Evolutionary conservation across 345 rosid genomes (phyloP), one percentile per base, ranked within the genome.

Genomic region (Orychophragmus violaceus): DNA sequence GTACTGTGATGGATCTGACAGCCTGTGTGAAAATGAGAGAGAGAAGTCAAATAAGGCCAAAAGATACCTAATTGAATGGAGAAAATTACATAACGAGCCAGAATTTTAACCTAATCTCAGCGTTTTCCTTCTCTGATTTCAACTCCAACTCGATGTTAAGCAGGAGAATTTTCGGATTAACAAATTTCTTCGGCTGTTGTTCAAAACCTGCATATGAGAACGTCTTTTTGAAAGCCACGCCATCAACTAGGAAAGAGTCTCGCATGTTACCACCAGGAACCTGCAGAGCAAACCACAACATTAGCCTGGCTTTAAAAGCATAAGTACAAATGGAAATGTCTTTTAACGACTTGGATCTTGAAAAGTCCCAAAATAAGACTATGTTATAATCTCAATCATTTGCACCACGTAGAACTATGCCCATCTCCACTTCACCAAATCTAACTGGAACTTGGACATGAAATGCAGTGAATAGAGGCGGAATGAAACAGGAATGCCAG

Each of bases 151-250:
- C 99, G 66, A 95, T 85, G 74, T 95, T 95, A 35, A 95, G 78
- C 36, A 95, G 63, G 45, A 95, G 93, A 61, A 95, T 78, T 66
- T 86, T 89, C 59, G 98, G 97, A 65, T 83, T 79, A 35, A 84
- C 2, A 79, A 95, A 95, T 77, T 84, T 91, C 81, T 95, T 95
- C 0, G 99, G 99, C 65, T 95, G 99, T 55, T 95, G 99, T 81
- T 95, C 99, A 59, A 95, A 95, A 29, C 99, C 99, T 1, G 99
- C 99, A 75, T 95, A 95, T 1, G 99, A 91, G 77, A 95, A 95
- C n/a, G 99, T 95, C 82, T 95, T 95, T 60, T 95, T 95, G 68
- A 95, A 95, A 73, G 98, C 99, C 63, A 95, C 99, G 61, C 99
- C 99, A 72, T 89, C 82, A 25, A 95, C 99, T 29, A 95, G 81